phyloP scores from a whole-genome alignment of 345 rosid species.

The Eucalyptus shirleyi region DNA sequence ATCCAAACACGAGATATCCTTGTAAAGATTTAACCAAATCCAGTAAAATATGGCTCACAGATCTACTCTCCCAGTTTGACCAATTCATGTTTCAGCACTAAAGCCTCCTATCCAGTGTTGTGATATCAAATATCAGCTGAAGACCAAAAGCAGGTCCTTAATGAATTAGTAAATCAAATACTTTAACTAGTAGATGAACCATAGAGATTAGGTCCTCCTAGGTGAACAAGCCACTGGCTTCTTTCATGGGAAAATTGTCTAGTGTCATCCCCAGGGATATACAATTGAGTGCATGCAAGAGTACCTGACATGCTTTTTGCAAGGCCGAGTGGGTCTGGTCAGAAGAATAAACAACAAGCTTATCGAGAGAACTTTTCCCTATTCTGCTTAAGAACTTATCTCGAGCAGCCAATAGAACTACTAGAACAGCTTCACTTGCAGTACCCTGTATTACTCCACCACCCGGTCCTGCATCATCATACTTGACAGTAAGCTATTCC shows the following conservation, averaged over 20 bases:
- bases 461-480: conserved; percentile 51
- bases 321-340: conserved; percentile 87
- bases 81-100: neutral
- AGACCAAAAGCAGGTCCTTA: neutral
- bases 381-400: conserved; percentile 36
- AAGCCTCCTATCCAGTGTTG: neutral
- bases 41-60: neutral
- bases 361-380: conserved; percentile 49
- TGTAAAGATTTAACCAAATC: neutral
- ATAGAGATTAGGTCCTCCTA: neutral
- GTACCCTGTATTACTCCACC: conserved; percentile 97
- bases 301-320: conserved; percentile 88
- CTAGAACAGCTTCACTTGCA: conserved; percentile 89
- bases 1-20: neutral
- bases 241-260: neutral
- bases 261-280: neutral
- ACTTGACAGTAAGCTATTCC: neutral
- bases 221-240: neutral
- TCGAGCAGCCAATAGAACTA: conserved; percentile 70
- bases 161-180: neutral
- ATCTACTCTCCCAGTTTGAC: neutral
- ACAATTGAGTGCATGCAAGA: neutral
- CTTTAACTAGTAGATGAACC: neutral
- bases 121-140: neutral
- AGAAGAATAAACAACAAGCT: conserved; percentile 78